Percentiles rank a stretch among this genome's conserved stretches.
phyloP scores from a whole-genome alignment of 2,329 filamentous ascomycete species.

The Tolypocladium guangdongense region DNA sequence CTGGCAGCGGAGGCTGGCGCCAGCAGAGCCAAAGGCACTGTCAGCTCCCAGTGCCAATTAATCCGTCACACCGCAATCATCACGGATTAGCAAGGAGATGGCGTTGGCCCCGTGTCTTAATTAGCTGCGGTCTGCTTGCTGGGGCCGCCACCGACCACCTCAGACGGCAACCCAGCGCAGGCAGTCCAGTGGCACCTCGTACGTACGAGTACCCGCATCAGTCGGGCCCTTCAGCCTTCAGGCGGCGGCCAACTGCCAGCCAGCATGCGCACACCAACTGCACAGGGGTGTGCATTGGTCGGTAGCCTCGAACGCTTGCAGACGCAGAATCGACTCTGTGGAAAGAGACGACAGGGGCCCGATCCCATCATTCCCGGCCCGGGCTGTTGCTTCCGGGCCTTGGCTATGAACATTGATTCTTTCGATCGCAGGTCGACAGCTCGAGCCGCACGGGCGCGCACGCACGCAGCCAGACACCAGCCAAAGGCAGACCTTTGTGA shows the following conservation, averaged over 20 bases:
- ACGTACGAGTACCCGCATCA: no score
- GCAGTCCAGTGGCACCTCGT: neutral
- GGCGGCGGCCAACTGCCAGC: neutral
- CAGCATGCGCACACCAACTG: neutral
- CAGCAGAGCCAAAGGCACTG: neutral
- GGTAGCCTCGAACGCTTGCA: neutral
- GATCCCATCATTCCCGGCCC: neutral
- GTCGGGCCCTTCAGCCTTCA: neutral
- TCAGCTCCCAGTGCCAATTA: neutral
- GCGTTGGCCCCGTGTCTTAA: neutral
- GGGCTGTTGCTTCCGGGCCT: neutral
- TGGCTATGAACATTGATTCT: neutral
- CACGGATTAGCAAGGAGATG: neutral
- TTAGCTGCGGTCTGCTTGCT: neutral
- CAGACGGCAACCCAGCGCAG: neutral
- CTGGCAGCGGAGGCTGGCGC: neutral
- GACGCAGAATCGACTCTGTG: neutral
- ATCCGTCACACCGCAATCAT: constrained; percentile 1
- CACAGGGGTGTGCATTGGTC: neutral
- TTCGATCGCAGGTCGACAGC: neutral
- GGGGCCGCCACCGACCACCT: neutral
- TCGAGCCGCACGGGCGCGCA: neutral
- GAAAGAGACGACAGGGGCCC: neutral
- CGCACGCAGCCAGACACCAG: neutral
- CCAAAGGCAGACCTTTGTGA: neutral